These are phyloP conservation scores for Saksenaea vasiformis DNA, from an alignment of 371 early-diverging fungal species.

Conservation along the genomic window DNA sequence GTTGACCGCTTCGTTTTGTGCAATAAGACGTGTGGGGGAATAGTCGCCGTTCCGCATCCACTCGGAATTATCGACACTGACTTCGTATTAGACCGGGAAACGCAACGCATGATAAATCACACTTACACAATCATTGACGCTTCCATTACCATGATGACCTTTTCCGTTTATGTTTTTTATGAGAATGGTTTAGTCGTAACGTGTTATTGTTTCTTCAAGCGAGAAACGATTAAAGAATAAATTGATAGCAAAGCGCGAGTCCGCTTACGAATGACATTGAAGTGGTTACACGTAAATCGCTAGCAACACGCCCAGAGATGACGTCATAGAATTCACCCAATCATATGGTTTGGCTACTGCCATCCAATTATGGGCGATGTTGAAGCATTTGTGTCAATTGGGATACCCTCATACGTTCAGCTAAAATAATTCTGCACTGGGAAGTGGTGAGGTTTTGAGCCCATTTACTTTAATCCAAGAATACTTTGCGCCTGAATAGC, in stretches of 20 bases:
- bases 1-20: slow-evolving; percentile 95
- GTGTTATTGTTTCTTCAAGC: not conserved
- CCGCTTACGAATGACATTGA: slow-evolving; percentile 2
- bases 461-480: too few relatives aligned
- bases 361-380: too few relatives aligned
- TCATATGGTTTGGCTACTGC: too few relatives aligned
- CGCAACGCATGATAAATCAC: not conserved
- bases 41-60: slow-evolving; percentile 99
- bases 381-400: too few relatives aligned
- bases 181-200: not conserved
- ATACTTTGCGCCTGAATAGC: too few relatives aligned
- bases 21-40: slow-evolving; percentile 91
- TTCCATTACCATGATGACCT: slow-evolving; percentile 56
- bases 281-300: too few relatives aligned
- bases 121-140: slow-evolving; percentile 68
- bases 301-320: too few relatives aligned
- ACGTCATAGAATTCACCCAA: too few relatives aligned
- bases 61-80: slow-evolving; percentile 97
- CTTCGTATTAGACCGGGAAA: slow-evolving; percentile 1
- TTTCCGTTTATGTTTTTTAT: not conserved
- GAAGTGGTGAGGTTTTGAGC: too few relatives aligned
- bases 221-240: not conserved
- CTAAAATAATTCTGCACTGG: too few relatives aligned
- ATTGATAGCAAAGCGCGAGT: not conserved
- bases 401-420: too few relatives aligned